These are phyloP conservation scores for Gossypioides kirkii DNA, from an alignment of 345 rosid species.

Conservation along the genomic window DNA sequence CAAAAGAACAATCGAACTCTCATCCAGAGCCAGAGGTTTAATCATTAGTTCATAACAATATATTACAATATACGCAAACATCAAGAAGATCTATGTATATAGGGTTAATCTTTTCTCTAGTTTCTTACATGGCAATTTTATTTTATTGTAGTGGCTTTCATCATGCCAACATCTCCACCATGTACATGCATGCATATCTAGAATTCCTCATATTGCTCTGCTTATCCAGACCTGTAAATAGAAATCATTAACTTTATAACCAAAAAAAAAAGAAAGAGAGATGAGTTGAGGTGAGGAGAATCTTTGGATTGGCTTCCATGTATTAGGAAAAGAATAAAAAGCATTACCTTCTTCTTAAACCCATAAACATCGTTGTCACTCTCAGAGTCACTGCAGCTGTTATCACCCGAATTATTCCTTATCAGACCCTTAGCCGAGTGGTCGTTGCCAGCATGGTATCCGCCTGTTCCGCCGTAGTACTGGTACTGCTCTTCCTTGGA, in stretches of 20 bases:
- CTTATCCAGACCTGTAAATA: constrained; percentile 7
- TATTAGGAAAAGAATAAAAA: neutral
- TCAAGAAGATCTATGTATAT: neutral
- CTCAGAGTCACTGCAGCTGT: neutral
- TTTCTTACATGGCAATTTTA: neutral
- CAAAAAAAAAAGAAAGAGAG: neutral
- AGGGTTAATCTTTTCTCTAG: neutral
- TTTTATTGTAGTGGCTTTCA: neutral
- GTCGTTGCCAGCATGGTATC: neutral
- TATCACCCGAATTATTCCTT: neutral
- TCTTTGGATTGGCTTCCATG: too few species aligned
- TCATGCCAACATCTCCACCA: neutral
- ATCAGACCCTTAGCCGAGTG: neutral
- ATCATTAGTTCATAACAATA: neutral
- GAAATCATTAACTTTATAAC: neutral
- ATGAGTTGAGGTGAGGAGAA: too few species aligned
- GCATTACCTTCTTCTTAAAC: neutral
- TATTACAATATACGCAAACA: neutral
- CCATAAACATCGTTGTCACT: neutral
- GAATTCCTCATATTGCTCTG: neutral
- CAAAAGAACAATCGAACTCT: neutral
- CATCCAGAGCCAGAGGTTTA: neutral
- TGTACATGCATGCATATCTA: neutral
- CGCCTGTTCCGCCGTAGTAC: neutral
- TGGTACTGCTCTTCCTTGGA: neutral